Base-by-base conservation (phyloP, 164 flowering plant genomes). In the Chimonanthus praecox region DNA sequence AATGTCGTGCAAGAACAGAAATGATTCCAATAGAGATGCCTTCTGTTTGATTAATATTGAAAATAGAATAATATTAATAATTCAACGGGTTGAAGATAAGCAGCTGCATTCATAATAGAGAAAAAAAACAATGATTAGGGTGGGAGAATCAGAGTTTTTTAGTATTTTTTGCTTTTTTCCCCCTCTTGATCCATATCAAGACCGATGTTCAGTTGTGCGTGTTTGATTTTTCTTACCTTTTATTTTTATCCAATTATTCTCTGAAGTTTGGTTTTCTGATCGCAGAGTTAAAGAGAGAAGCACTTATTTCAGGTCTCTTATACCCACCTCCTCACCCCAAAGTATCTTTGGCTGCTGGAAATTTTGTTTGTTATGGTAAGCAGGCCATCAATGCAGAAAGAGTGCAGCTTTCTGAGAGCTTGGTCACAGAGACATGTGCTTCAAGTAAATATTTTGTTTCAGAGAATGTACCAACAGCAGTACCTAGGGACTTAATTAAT, bases 261-360 rank as follows among this genome's bases (percentile, higher is more conserved):
- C 54, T 63, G 47, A 68, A 72, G 21, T 74, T 69, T 21, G 69
- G n/a, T 71, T 54, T 7, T 74, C 75, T 70, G 18, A 33, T 66
- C 73, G 73, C 89, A 91, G 97, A 78, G 71, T 75, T 83, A 79
- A 88, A 81, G 72, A 88, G 84, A 74, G 97, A 88, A 79, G 88
- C 90, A 64, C 83, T 91, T 70, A 88, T 91, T 50, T 83, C 91
- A 46, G 89, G 84, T 68, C 82, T 87, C 66, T 80, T 88, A 67
- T 75, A 85, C 69, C 88, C 88, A 21, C 85, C 75, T 67, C 78
- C 83, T 7, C 84, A 67, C 58, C 77, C 79, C 43, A 47, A 73
- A 18, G 7, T 71, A 71, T 82, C 85, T 47, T 85, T 70, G 64
- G 70, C 86, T 43, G 45, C 58, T 68, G 77, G 73, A 69, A 70